These are phyloP conservation scores for Farysia itapuensis DNA, from an alignment of 1,284 basidiomycete genomes.

Conservation along the genomic window DNA sequence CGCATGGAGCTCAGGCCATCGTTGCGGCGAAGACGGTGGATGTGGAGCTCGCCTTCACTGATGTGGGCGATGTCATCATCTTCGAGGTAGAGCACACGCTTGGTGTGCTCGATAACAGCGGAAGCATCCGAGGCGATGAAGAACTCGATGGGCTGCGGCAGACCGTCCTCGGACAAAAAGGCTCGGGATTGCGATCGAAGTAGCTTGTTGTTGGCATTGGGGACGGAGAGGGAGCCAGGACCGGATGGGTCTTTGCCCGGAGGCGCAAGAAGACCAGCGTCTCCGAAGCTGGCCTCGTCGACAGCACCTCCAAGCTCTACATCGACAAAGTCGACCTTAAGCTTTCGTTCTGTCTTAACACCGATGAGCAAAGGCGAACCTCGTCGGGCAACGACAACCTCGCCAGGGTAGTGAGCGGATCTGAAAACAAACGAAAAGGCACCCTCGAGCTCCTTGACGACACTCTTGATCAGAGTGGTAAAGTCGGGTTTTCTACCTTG, in stretches of 20 bases:
- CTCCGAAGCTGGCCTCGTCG: slow-evolving; percentile 39
- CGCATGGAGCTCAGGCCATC: slow-evolving; percentile 77
- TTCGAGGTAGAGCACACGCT: slow-evolving; percentile 96
- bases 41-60: slow-evolving; percentile 91
- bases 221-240: slow-evolving; percentile 55
- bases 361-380: slow-evolving; percentile 96
- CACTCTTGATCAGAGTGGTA: slow-evolving; percentile 88
- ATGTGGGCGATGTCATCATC: slow-evolving; percentile 99
- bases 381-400: slow-evolving; percentile 91
- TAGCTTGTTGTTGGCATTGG: slow-evolving; percentile 67
- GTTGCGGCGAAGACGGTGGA: slow-evolving; percentile 93
- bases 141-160: slow-evolving; percentile 98
- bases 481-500: slow-evolving; percentile 85
- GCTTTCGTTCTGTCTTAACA: slow-evolving; percentile 99
- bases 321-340: slow-evolving; percentile 99
- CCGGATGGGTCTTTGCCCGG: slow-evolving; percentile 63
- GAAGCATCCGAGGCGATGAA: slow-evolving; percentile 97
- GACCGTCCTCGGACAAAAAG: slow-evolving; percentile 97
- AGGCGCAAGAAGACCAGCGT: slow-evolving; percentile 69
- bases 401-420: slow-evolving; percentile 91
- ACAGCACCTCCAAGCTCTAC: slow-evolving; percentile 68
- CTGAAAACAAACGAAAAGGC: slow-evolving; percentile 99
- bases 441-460: slow-evolving; percentile 96
- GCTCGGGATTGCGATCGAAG: slow-evolving; percentile 93
- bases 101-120: slow-evolving; percentile 97